These are phyloP conservation scores for Clonostachys chloroleuca DNA, from an alignment of 2,329 filamentous ascomycete genomes.

Conservation along the genomic window DNA sequence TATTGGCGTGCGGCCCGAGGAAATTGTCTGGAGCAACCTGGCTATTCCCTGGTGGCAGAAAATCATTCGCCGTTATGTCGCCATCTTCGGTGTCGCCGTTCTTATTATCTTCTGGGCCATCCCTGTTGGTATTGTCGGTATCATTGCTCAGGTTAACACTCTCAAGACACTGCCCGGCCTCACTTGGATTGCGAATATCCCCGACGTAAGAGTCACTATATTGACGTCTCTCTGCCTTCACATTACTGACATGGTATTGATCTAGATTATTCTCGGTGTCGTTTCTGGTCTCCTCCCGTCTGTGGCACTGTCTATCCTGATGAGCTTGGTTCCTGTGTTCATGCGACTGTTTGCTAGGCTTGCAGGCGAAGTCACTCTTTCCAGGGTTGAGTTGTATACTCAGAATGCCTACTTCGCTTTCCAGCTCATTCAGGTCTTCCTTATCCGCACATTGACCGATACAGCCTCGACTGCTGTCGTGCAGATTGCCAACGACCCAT, in stretches of 20 bases:
- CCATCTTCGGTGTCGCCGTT: conserved; percentile 62
- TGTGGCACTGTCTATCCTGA: conserved; percentile 73
- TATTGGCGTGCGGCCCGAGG: conserved; percentile 74
- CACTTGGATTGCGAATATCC: conserved; percentile 68
- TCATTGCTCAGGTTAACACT: conserved; percentile 78
- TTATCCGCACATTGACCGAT: conserved; percentile 78
- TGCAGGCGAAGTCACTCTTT: conserved; percentile 73
- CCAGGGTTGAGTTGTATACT: conserved; percentile 80
- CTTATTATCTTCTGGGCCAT: conserved; percentile 84
- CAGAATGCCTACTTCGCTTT: conserved; percentile 92
- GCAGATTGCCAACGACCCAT: conserved; percentile 59
- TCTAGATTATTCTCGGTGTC: conserved; percentile 61
- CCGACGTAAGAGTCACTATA: conserved; percentile 26
- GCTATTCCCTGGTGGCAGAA: conserved; percentile 67
- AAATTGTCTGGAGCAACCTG: conserved; percentile 85
- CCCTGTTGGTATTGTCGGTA: conserved; percentile 73
- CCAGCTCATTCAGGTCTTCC: conserved; percentile 89
- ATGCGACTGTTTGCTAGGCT: conserved; percentile 69
- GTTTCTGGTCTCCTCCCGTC: conserved; percentile 81
- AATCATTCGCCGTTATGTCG: conserved; percentile 61
- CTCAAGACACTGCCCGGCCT: conserved; percentile 66
- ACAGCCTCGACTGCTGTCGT: conserved; percentile 67
- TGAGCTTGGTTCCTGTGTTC: conserved; percentile 69
- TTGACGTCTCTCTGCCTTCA: not conserved
- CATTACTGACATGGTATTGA: not conserved